Percentiles rank a stretch among this genome's conserved stretches.
These are phyloP conservation scores for Epichloe gansuensis DNA, from an alignment of 2,329 filamentous ascomycete species.

Conservation along the genomic window DNA sequence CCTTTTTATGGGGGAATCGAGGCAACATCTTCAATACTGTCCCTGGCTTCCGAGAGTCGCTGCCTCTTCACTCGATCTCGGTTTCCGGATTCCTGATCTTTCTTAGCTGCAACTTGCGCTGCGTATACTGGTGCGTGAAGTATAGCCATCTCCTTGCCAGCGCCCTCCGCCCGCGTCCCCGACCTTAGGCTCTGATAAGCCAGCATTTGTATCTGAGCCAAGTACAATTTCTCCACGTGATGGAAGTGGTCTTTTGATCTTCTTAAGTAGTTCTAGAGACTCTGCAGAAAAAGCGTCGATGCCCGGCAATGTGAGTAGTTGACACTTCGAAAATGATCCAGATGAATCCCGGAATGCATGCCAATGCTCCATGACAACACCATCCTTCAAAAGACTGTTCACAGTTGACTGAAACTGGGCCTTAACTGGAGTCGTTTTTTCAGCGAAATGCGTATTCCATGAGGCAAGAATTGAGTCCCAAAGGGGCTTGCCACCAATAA, in stretches of 20 bases:
- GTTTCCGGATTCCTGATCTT: constrained; percentile 13
- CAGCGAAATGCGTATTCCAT: constrained; percentile 30
- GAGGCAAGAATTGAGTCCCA: constrained; percentile 34
- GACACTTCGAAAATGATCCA: constrained; percentile 32
- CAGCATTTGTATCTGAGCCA: not conserved
- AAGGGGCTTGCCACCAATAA: constrained; percentile 38
- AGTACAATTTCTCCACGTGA: not conserved
- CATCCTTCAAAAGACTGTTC: constrained; percentile 25
- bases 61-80: constrained; percentile 8
- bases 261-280: constrained; percentile 31
- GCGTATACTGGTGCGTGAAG: constrained; percentile 39
- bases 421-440: constrained; percentile 27
- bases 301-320: constrained; percentile 30
- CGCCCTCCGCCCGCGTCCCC: constrained; percentile 20
- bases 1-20: not conserved
- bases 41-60: not conserved
- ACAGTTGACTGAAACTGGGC: constrained; percentile 27
- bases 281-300: constrained; percentile 30
- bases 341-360: constrained; percentile 30
- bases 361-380: constrained; percentile 26
- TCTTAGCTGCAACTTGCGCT: constrained; percentile 24
- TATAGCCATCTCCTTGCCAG: constrained; percentile 32
- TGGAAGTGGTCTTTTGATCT: constrained; percentile 31
- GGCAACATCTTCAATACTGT: not conserved
- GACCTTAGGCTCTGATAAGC: constrained; percentile 8